These are phyloP conservation scores for Populus simonii DNA, from an alignment of 345 rosid species.

Conservation along the genomic window DNA sequence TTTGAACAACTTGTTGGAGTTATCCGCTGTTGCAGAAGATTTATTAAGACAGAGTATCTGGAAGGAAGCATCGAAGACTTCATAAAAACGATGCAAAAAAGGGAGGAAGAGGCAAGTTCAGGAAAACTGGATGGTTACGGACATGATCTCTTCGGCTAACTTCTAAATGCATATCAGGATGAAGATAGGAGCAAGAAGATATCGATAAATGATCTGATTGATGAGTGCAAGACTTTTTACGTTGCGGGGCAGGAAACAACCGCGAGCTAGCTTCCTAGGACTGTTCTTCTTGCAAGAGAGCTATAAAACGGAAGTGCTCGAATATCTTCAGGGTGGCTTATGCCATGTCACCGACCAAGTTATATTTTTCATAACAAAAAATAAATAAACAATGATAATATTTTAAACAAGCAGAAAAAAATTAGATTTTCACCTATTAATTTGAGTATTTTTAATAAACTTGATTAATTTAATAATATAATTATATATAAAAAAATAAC, in stretches of 20 bases:
- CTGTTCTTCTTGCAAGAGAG: slow-evolving; percentile 20
- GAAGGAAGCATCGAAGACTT: background rate
- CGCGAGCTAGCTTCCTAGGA: slow-evolving; percentile 35
- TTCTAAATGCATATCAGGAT: slow-evolving; percentile 20
- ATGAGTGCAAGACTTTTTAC: slow-evolving; percentile 46
- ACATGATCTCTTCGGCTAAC: slow-evolving; percentile 34
- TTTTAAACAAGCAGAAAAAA: no score
- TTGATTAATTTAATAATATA: no score
- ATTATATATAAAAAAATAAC: no score
- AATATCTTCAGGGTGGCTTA: no score
- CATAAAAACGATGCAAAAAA: slow-evolving; percentile 18
- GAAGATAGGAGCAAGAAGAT: slow-evolving; percentile 16
- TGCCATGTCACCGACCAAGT: no score
- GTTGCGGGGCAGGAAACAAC: slow-evolving; percentile 38
- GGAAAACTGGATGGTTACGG: slow-evolving; percentile 15
- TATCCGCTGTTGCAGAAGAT: slow-evolving; percentile 20
- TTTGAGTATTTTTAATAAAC: no score
- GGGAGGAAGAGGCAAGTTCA: slow-evolving; percentile 15
- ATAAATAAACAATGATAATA: no score
- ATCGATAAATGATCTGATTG: slow-evolving; percentile 23
- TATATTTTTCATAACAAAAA: no score
- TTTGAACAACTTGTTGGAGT: background rate
- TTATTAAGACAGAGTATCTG: slow-evolving; percentile 3
- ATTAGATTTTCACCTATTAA: no score
- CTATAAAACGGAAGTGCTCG: no score